Evolutionary conservation across 345 rosid genomes (phyloP).

Genomic region (Linum trigynum): DNA sequence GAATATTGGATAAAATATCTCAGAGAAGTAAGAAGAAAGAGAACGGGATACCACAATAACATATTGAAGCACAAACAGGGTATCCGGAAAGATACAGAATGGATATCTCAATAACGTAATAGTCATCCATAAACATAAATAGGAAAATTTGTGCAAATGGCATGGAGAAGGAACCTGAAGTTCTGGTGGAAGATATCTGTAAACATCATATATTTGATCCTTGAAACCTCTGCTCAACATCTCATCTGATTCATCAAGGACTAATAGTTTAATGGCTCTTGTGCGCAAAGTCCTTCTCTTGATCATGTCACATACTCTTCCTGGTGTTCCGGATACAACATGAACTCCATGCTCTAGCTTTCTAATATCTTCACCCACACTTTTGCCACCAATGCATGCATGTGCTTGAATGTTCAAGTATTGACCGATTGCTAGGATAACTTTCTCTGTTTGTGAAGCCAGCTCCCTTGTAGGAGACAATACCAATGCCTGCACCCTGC

Average conservation of each 20-base stretch:
- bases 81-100: neutral
- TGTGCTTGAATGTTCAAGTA: slow-evolving; percentile 72
- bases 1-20: neutral
- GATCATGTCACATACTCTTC: slow-evolving; percentile 97
- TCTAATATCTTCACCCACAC: slow-evolving; percentile 93
- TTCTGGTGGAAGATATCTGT: slow-evolving; percentile 93
- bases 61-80: slow-evolving; percentile 1
- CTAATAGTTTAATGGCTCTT: slow-evolving; percentile 44
- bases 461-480: slow-evolving; percentile 92
- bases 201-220: slow-evolving; percentile 94
- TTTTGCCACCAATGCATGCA: slow-evolving; percentile 87
- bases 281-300: slow-evolving; percentile 91
- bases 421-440: slow-evolving; percentile 65
- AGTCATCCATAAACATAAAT: neutral
- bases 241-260: slow-evolving; percentile 88
- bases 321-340: slow-evolving; percentile 94
- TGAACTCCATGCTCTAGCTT: slow-evolving; percentile 59
- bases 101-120: neutral
- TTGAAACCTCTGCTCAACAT: slow-evolving; percentile 99
- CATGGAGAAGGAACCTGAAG: slow-evolving; percentile 59
- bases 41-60: neutral
- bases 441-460: slow-evolving; percentile 85
- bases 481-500: slow-evolving; percentile 89
- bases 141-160: neutral
- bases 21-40: neutral